A percentile compares a stretch with the other conserved stretches of the same genome.
Conservation (phyloP, 2,329 filamentous ascomycete genomes). For the Phialophora tarda region DNA sequence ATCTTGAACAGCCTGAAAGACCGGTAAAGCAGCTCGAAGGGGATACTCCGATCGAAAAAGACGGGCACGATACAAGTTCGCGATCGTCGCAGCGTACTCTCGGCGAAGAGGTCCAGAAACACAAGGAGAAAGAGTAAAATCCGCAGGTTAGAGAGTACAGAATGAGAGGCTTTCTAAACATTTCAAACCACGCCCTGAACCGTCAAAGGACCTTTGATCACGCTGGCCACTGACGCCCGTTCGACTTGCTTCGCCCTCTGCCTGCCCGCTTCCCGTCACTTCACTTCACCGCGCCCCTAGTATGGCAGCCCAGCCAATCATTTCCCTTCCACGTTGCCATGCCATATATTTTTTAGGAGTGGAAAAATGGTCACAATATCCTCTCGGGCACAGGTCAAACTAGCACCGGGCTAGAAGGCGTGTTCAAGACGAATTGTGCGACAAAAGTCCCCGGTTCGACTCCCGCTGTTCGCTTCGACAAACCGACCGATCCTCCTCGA, state of each 20-base stretch:
- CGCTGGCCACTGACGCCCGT: neutral
- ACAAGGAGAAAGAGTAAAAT: slow-evolving; percentile 12
- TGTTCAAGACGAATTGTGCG: too few relatives aligned
- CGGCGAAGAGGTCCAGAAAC: slow-evolving; percentile 20
- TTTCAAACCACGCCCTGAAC: neutral
- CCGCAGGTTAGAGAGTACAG: neutral
- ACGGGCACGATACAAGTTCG: slow-evolving; percentile 10
- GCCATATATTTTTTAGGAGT: neutral
- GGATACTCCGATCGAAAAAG: neutral
- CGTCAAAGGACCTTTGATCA: neutral
- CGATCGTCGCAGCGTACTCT: slow-evolving; percentile 27
- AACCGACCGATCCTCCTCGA: too few relatives aligned
- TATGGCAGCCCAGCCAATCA: neutral
- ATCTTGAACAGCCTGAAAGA: slow-evolving; percentile 1
- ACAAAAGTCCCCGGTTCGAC: too few relatives aligned
- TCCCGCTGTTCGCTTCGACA: too few relatives aligned
- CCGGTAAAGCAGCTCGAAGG: slow-evolving; percentile 16
- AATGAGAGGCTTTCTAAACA: neutral
- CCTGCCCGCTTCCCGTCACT: neutral
- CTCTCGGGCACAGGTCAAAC: neutral
- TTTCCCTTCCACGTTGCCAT: neutral
- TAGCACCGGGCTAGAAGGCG: too few relatives aligned
- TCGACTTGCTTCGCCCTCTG: neutral
- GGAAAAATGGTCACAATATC: neutral
- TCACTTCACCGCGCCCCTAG: neutral